Conservation (phyloP, 202 grass and related monocot genomes). For the Setaria viridis region DNA sequence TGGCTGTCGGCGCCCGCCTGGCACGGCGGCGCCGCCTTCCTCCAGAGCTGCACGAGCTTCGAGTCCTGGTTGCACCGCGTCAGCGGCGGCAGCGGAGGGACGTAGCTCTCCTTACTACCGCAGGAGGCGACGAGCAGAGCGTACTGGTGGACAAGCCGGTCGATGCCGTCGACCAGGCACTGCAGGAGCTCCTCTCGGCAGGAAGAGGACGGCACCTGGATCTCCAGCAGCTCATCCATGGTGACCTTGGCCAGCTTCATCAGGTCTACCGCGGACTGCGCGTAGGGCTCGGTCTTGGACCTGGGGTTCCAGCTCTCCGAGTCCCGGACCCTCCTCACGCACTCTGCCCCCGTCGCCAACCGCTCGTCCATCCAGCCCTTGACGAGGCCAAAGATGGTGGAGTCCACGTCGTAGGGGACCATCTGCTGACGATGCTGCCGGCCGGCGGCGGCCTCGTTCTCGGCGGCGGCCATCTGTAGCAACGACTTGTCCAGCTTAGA, state of each 20-base stretch:
- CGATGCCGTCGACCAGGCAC: slow-evolving; percentile 57
- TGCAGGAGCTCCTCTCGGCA: slow-evolving; percentile 51
- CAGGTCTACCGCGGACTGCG: slow-evolving; percentile 70
- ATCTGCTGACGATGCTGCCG: not conserved
- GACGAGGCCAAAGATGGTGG: slow-evolving; percentile 51
- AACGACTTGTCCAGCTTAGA: slow-evolving; percentile 62
- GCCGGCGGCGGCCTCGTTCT: not conserved
- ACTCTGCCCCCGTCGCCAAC: slow-evolving; percentile 53
- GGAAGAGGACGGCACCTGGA: slow-evolving; percentile 43
- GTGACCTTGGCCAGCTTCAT: slow-evolving; percentile 74
- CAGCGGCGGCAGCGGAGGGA: slow-evolving; percentile 57
- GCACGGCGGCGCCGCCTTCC: slow-evolving; percentile 59
- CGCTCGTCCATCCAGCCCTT: slow-evolving; percentile 72
- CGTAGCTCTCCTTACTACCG: slow-evolving; percentile 66
- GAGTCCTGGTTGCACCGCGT: slow-evolving; percentile 84
- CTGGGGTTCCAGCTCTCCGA: slow-evolving; percentile 73
- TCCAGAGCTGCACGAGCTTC: slow-evolving; percentile 64
- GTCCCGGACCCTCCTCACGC: slow-evolving; percentile 62
- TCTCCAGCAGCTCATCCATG: slow-evolving; percentile 69
- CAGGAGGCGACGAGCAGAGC: slow-evolving; percentile 52
- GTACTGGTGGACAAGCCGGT: slow-evolving; percentile 60
- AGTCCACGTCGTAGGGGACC: slow-evolving; percentile 56
- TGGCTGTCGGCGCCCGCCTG: slow-evolving; percentile 4
- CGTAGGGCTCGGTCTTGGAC: slow-evolving; percentile 74
- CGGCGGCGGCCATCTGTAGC: slow-evolving; percentile 52